Conservation (phyloP, 2,329 filamentous ascomycete species). For the Epichloe sibirici region DNA sequence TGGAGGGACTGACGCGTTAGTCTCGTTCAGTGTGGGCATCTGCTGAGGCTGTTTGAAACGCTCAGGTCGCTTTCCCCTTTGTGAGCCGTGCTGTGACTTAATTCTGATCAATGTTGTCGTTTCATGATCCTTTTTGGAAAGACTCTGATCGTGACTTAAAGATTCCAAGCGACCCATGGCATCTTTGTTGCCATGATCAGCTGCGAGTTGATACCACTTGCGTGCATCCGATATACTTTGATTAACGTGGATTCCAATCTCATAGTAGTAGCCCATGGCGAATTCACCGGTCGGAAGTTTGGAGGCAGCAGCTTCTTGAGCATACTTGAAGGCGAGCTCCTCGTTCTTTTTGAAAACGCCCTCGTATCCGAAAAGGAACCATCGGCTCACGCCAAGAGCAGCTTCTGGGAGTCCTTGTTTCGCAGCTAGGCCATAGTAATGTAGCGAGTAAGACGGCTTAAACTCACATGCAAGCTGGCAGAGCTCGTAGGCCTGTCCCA, state of each 20-base stretch:
- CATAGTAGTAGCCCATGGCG: conserved; percentile 92
- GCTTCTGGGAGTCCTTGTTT: conserved; percentile 88
- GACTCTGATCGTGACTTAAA: conserved; percentile 66
- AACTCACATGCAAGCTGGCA: conserved; percentile 92
- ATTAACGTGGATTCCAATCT: conserved; percentile 87
- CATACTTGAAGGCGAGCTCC: conserved; percentile 82
- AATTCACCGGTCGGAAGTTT: conserved; percentile 89
- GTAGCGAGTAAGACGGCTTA: conserved; percentile 79
- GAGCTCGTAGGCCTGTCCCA: conserved; percentile 91
- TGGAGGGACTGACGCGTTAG: conserved; percentile 10
- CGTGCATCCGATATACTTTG: conserved; percentile 72
- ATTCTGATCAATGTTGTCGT: conserved; percentile 81
- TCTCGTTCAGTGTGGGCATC: conserved; percentile 39
- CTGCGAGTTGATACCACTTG: conserved; percentile 82
- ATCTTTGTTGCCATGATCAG: conserved; percentile 84
- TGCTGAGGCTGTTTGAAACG: conserved; percentile 39
- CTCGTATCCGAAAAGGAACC: conserved; percentile 95
- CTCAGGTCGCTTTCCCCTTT: conserved; percentile 48
- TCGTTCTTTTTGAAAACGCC: conserved; percentile 92
- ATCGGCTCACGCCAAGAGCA: conserved; percentile 92
- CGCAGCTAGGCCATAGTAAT: conserved; percentile 90
- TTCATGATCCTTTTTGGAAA: conserved; percentile 88
- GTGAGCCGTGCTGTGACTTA: conserved; percentile 65
- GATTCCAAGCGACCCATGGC: conserved; percentile 72
- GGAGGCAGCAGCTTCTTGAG: conserved; percentile 68